These are phyloP conservation scores for Xylariaceae sp. DNA, from an alignment of 2,329 filamentous ascomycete species.

Conservation along the genomic window DNA sequence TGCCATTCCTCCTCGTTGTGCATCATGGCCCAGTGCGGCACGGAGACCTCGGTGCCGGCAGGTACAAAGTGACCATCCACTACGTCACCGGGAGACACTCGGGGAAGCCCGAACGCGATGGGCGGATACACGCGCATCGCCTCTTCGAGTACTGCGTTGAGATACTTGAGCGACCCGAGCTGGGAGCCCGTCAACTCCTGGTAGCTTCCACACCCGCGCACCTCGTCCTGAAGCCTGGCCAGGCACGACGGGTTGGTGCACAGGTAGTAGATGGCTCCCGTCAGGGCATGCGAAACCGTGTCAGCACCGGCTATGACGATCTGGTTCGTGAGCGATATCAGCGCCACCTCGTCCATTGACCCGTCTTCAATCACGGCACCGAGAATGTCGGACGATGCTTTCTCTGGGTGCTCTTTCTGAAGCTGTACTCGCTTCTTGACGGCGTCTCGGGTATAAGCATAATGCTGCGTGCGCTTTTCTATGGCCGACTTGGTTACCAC, in stretches of 20 bases:
- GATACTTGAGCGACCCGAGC: slow-evolving; percentile 17
- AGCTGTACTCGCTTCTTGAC: slow-evolving; percentile 19
- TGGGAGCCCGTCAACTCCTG: slow-evolving; percentile 19
- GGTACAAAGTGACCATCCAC: slow-evolving; percentile 25
- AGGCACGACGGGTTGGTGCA: slow-evolving; percentile 31
- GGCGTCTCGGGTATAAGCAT: slow-evolving; percentile 19
- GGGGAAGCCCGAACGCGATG: slow-evolving; percentile 23
- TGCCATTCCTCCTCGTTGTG: slow-evolving; percentile 22
- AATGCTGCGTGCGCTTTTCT: slow-evolving; percentile 18
- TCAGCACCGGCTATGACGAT: slow-evolving; percentile 38
- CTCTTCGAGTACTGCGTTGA: slow-evolving; percentile 26
- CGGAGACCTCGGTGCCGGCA: slow-evolving; percentile 20
- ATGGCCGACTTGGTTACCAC: slow-evolving; percentile 19
- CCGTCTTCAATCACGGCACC: slow-evolving; percentile 11
- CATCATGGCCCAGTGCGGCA: slow-evolving; percentile 20
- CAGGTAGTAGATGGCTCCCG: slow-evolving; percentile 34
- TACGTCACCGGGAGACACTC: slow-evolving; percentile 21
- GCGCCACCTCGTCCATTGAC: slow-evolving; percentile 14
- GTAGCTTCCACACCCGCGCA: slow-evolving; percentile 29
- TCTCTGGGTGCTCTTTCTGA: slow-evolving; percentile 8
- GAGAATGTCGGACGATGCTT: slow-evolving; percentile 8
- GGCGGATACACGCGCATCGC: slow-evolving; percentile 23
- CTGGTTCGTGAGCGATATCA: slow-evolving; percentile 21
- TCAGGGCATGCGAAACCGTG: slow-evolving; percentile 36
- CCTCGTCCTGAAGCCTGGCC: slow-evolving; percentile 32